Base-by-base conservation (phyloP, 768 basidiomycete species). In the Kwoniella botswanensis region DNA sequence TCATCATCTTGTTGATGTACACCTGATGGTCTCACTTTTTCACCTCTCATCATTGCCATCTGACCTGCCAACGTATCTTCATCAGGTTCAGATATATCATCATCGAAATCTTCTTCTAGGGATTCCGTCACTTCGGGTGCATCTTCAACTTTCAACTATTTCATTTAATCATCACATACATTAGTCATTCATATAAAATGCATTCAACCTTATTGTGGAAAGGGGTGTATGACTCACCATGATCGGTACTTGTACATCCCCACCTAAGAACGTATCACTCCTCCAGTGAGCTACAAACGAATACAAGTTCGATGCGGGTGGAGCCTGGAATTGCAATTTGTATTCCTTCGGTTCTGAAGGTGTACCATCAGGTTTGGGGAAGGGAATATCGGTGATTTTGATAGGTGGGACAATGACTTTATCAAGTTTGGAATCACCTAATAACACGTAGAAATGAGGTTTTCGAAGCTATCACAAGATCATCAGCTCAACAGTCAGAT, bases 1-100 rank as follows among this genome's bases (percentile, higher is more conserved):
- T 86, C 86, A 58, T 87, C 88, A 53, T 88, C 89, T 1, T 81
- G 85, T 42, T 63, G 74, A 69, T 89, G 76, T 89, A 93, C 61
- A 93, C 84, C 50, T 92, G 83, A 69, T 79, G 89, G 90, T 88
- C 93, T 97, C 70, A 96, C 93, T 21, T 88, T 75, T 3, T 90
- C 92, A 4, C 95, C 95, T 55, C 92, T 89, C 93, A 99, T 93
- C 55, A 90, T 89, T 5, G 95, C 94, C 93, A 98, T 96, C 86
- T 99, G 97, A 9, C 97, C 97, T 4, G 94, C 97, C 63, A 98
- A 85, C 26, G 91, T 88, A 83, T 98, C 97, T 83, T 98, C 97
- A 41, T 98, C 97, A 0, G 97, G 97, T 60, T 98, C 97, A 0
- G 94, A 97, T 73, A 98, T 99, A 70, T 97, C 95, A 79, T 98